phyloP scores from a whole-genome alignment of 306 rosid species.

The Acacia crassicarpa region DNA sequence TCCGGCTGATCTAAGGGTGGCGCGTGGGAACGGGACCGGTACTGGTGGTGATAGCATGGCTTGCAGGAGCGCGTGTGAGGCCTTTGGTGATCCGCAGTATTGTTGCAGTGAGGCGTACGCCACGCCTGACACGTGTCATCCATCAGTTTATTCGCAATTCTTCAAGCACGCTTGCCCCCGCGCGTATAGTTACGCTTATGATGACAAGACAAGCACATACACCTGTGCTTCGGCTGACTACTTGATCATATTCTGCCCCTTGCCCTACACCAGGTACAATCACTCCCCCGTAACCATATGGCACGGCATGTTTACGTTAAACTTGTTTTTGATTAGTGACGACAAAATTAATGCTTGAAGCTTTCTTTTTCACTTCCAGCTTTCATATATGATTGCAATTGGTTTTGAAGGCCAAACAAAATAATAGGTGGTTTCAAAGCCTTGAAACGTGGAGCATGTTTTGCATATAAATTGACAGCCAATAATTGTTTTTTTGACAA shows the following conservation, averaged over 20 bases:
- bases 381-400: not conserved
- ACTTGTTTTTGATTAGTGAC: not conserved
- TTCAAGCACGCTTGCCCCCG: slow-evolving; percentile 93
- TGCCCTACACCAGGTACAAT: slow-evolving; percentile 78
- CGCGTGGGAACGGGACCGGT: slow-evolving; percentile 36
- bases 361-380: not conserved
- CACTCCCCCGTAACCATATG: slow-evolving; percentile 6
- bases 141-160: slow-evolving; percentile 55
- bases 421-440: not conserved
- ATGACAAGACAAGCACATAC: slow-evolving; percentile 88
- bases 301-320: not conserved
- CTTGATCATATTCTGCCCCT: slow-evolving; percentile 75
- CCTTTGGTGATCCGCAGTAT: slow-evolving; percentile 76
- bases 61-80: slow-evolving; percentile 96
- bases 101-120: slow-evolving; percentile 81
- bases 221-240: slow-evolving; percentile 87
- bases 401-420: not conserved
- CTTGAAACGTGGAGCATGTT: slow-evolving; percentile 9
- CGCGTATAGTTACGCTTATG: slow-evolving; percentile 96
- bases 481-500: not conserved
- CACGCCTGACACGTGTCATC: slow-evolving; percentile 86
- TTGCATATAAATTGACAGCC: not conserved
- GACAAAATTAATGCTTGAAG: not conserved
- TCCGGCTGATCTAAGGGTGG: slow-evolving; percentile 56
- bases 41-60: slow-evolving; percentile 53